A percentile compares a stretch with the other conserved stretches of the same genome.
These are phyloP conservation scores for Sedum album DNA, from an alignment of 164 flowering plant species.

Conservation along the genomic window DNA sequence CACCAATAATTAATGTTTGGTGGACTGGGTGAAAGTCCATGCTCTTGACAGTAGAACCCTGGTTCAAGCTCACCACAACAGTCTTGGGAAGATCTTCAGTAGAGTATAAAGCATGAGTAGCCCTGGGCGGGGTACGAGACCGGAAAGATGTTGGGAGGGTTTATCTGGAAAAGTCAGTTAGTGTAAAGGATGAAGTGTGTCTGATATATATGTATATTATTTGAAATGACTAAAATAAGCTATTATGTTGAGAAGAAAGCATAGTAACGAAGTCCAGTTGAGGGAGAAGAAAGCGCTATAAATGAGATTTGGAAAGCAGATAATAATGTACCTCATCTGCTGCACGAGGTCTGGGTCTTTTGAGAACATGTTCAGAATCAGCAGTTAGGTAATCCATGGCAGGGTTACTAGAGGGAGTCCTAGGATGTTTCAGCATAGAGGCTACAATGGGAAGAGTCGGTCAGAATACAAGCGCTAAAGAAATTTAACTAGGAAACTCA, in stretches of 20 bases:
- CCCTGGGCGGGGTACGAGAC: conserved; percentile 13
- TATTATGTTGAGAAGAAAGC: not conserved
- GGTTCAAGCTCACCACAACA: conserved; percentile 21
- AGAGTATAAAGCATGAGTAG: conserved; percentile 13
- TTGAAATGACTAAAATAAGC: not conserved
- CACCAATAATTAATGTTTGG: conserved; percentile 29
- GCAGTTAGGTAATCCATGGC: conserved; percentile 22
- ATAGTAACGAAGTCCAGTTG: not conserved
- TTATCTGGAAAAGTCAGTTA: conserved; percentile 13
- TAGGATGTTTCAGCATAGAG: conserved; percentile 18
- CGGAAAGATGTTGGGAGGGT: conserved; percentile 15
- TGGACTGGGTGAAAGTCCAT: conserved; percentile 35
- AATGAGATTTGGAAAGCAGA: not conserved
- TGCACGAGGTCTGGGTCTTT: conserved; percentile 19
- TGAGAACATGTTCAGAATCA: conserved; percentile 20
- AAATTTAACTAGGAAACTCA: too few species aligned
- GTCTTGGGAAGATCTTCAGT: conserved; percentile 35
- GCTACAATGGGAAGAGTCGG: conserved; percentile 6
- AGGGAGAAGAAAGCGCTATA: too few species aligned
- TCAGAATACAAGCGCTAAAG: not conserved
- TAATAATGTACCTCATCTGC: conserved; percentile 15
- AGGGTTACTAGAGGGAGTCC: conserved; percentile 19
- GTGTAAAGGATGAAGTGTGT: too few species aligned
- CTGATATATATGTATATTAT: not conserved
- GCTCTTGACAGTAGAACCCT: conserved; percentile 32